Percentiles rank a stretch among this genome's conserved stretches.
Evolutionary conservation across 257 asterid genomes (phyloP).

Genomic region (Mitragyna speciosa): DNA sequence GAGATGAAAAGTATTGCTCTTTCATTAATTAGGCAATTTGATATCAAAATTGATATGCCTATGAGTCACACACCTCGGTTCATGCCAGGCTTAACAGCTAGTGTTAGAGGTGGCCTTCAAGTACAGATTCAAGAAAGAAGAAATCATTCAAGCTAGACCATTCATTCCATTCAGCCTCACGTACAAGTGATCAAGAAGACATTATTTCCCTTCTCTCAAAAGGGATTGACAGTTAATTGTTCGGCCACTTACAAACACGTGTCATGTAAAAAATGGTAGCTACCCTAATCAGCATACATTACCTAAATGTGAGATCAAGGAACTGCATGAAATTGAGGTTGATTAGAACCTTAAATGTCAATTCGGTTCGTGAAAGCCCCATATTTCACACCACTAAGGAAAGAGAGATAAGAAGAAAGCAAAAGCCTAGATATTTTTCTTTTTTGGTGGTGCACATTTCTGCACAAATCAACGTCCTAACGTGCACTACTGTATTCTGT

Average conservation of each 20-base stretch:
- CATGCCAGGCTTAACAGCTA: conserved; percentile 54
- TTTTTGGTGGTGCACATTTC: neutral
- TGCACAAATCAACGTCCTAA: neutral
- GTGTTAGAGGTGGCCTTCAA: conserved; percentile 49
- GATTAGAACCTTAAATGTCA: neutral
- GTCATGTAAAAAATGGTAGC: too few relatives aligned
- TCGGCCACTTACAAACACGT: neutral
- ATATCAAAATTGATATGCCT: conserved; percentile 22
- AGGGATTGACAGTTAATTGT: neutral
- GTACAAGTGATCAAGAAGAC: too few relatives aligned
- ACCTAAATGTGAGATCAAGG: too few relatives aligned
- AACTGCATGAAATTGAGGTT: neutral
- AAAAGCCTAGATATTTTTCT: neutral
- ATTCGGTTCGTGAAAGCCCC: neutral
- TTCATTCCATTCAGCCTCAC: neutral
- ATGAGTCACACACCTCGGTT: conserved; percentile 29
- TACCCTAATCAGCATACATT: too few relatives aligned
- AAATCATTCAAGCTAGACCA: neutral
- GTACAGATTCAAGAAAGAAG: conserved; percentile 37
- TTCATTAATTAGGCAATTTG: conserved; percentile 42
- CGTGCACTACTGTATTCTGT: neutral
- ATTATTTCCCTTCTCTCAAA: neutral
- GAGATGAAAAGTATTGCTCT: conserved; percentile 47
- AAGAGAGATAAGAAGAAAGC: neutral
- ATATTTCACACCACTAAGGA: neutral